Conservation (phyloP, 163 green algal species). For the Chlamydomonas reinhardtii region DNA sequence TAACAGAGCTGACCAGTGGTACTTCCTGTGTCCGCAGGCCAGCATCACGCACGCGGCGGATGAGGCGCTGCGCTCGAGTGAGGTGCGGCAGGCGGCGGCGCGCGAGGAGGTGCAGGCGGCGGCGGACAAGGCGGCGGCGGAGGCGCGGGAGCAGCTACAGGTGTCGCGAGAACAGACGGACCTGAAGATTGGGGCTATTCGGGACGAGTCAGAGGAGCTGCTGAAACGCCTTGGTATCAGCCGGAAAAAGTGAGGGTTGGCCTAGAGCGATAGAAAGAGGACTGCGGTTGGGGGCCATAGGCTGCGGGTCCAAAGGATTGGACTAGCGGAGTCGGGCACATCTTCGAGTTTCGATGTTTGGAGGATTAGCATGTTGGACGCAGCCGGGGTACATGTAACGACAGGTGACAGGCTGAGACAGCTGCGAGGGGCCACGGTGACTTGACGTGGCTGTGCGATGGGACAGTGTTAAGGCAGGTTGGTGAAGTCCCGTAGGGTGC, state of each 20-base stretch:
- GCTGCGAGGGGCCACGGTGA: no score
- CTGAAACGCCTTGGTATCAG: slow-evolving; percentile 34
- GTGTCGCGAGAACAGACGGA: not conserved
- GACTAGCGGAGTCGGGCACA: no score
- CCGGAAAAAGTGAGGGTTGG: not conserved
- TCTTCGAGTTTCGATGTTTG: no score
- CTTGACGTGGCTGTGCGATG: no score
- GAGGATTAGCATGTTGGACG: no score
- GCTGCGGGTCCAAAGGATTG: no score
- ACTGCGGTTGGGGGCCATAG: no score
- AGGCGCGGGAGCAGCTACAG: slow-evolving; percentile 3
- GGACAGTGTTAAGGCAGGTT: no score
- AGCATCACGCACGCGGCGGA: slow-evolving; percentile 35
- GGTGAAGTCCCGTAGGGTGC: no score
- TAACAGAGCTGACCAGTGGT: no score
- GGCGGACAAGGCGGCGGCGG: not conserved
- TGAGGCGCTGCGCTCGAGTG: slow-evolving; percentile 25
- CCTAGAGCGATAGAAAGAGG: not conserved
- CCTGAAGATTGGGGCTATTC: slow-evolving; percentile 7
- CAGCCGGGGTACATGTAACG: no score
- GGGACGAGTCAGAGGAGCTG: slow-evolving; percentile 34
- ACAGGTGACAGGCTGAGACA: no score
- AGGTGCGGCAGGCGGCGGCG: slow-evolving; percentile 22
- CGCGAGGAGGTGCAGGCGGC: slow-evolving; percentile 21
- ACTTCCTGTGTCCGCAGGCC: not conserved